These are phyloP conservation scores for Lasiodiplodia citricola DNA, from an alignment of 2,329 filamentous ascomycete genomes.

Conservation along the genomic window DNA sequence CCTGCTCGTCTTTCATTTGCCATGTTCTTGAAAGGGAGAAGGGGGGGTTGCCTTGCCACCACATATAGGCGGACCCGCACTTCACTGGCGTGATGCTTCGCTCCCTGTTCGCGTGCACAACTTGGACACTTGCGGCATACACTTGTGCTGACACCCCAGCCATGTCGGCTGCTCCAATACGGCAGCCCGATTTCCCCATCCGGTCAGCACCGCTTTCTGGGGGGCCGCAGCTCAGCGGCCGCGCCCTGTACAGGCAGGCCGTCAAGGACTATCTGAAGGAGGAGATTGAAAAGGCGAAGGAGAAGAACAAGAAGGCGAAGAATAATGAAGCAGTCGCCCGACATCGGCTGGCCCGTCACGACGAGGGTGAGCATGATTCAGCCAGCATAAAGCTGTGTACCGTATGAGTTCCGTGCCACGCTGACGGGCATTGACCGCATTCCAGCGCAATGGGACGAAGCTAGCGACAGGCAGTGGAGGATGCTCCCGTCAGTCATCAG, in stretches of 20 bases:
- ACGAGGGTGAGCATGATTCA: not conserved
- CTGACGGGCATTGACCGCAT: constrained; percentile 3
- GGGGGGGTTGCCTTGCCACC: not conserved
- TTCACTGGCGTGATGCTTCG: not conserved
- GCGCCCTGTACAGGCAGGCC: constrained; percentile 8
- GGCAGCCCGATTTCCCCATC: not conserved
- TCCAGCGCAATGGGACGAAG: constrained; percentile 4
- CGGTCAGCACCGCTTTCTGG: not conserved
- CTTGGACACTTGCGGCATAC: not conserved
- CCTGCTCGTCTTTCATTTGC: constrained; percentile 4
- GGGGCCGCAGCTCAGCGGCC: not conserved
- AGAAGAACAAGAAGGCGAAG: too few species aligned
- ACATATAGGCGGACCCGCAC: not conserved
- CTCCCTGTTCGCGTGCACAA: not conserved
- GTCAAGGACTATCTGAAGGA: not conserved
- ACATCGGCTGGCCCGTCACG: not conserved
- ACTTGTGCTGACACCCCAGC: not conserved
- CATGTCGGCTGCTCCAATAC: not conserved
- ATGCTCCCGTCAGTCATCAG: constrained; percentile 2
- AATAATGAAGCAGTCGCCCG: too few species aligned
- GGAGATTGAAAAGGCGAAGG: not conserved
- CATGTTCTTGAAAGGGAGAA: not conserved
- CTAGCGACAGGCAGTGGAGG: not conserved
- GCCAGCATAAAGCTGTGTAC: not conserved
- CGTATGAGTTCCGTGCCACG: not conserved